Conservation (phyloP, 192 early-diverging fungal species). For the Linnemannia zychae region DNA sequence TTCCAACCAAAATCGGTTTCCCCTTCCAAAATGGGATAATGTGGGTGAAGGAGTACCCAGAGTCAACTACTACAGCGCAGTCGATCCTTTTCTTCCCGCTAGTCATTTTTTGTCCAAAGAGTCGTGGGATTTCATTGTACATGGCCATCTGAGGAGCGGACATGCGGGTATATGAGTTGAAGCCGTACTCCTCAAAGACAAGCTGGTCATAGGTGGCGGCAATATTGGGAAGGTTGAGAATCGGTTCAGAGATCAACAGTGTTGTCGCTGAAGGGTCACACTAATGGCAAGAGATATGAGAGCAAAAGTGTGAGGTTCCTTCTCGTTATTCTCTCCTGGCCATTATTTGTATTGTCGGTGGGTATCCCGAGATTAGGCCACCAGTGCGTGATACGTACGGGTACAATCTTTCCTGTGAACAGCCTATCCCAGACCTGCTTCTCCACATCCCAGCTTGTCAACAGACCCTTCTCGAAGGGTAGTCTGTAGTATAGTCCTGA, state of each 20-base stretch:
- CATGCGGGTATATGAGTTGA: constrained; percentile 63
- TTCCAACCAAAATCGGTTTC: constrained; percentile 65
- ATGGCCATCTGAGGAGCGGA: constrained; percentile 65
- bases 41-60: constrained; percentile 87
- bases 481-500: constrained; percentile 80
- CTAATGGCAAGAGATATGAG: constrained; percentile 27
- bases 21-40: constrained; percentile 77
- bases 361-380: neutral
- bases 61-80: constrained; percentile 80
- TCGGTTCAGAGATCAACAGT: constrained; percentile 82
- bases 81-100: constrained; percentile 60
- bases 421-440: constrained; percentile 84
- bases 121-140: constrained; percentile 62
- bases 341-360: neutral
- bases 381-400: constrained; percentile 58
- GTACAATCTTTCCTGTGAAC: constrained; percentile 71
- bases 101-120: constrained; percentile 56
- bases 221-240: constrained; percentile 82
- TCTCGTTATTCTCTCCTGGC: neutral
- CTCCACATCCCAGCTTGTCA: constrained; percentile 86
- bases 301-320: neutral
- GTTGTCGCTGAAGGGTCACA: constrained; percentile 70
- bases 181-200: constrained; percentile 88
- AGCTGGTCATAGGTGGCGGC: constrained; percentile 84
- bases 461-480: constrained; percentile 86